Percentiles rank a stretch among this genome's conserved stretches.
phyloP scores from a whole-genome alignment of 148 eudicot species.

The Gaultheria prostrata region DNA sequence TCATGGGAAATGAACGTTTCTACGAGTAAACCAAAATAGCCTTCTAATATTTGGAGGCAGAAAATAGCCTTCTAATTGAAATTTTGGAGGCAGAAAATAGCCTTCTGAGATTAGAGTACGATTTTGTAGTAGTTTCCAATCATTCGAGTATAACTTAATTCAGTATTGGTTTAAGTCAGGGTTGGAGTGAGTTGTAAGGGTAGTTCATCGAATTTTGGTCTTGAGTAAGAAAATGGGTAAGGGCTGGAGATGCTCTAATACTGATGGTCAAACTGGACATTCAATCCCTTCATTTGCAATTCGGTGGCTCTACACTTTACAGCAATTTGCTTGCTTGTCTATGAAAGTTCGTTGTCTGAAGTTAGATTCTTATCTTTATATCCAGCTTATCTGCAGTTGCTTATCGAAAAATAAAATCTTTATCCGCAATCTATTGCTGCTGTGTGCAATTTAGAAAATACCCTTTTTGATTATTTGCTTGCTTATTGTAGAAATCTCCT shows the following conservation, averaged over 20 bases:
- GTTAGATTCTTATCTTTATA: neutral
- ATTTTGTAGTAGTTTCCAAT: neutral
- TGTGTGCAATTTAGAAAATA: slow-evolving; percentile 63
- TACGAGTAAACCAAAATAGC: neutral
- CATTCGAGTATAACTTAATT: neutral
- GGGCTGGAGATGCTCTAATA: neutral
- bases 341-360: neutral
- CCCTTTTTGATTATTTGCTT: neutral
- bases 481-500: neutral
- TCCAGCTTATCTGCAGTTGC: slow-evolving; percentile 47
- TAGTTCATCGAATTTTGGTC: neutral
- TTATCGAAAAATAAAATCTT: neutral
- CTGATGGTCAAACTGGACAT: slow-evolving; percentile 1
- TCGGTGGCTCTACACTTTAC: neutral
- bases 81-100: neutral
- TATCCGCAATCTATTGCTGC: slow-evolving; percentile 86
- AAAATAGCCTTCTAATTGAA: neutral
- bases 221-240: neutral
- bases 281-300: neutral
- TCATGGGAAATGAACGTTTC: neutral
- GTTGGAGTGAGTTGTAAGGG: neutral
- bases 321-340: slow-evolving; percentile 1
- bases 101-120: neutral
- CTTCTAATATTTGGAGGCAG: neutral
- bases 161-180: neutral